Base-by-base conservation (phyloP, 2,329 filamentous ascomycete species). In the Cryphonectria parasitica region DNA sequence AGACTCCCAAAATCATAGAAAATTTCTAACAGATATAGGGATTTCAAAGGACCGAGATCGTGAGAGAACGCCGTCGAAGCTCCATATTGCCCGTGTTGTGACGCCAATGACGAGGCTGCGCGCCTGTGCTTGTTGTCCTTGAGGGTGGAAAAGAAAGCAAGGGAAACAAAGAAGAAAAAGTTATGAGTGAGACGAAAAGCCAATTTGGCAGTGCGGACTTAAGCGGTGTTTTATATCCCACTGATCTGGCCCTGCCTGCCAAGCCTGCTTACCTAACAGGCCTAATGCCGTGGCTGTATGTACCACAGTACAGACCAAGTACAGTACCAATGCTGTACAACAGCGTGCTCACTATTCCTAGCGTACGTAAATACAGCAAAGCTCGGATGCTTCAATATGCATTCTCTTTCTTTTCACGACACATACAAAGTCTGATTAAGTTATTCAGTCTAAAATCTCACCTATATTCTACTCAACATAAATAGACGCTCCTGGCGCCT, bases 211-310 rank as follows among this genome's bases (percentile, higher is more conserved):
- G 52, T 17, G 45, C 39, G 19, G 39, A 36, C 10, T 31, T 8
- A 52, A 58, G 28, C 5, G 28, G 61, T 28, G 67, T 69, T 69
- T 69, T 39, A 39, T 39, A 39, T 39, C 36, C 36, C 10, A 39
- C 36, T 13, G 36, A 39, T 10, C 10, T 3, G 66, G 49, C 56
- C 39, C 52, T 54, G 41, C 39, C 52, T 54, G 41, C 67, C 54
- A 45, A 52, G 49, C 49, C 25, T 49, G 69, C 69, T 71, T 71
- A 71, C 67, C 43, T 71, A 71, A 71, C 31, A 66, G 45, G 31
- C 8, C 60, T 62, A 56, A 60, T 39, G 41, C 45, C 36, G 3
- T 39, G 8, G 36, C 36, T 39, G 36, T 13, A 39, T 39, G 6
- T 3, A 6, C 34, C n/a, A n/a, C 36, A 11, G 36, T 13, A 39